Base-by-base conservation (phyloP, 345 rosid species). In the Brassica cretica region DNA sequence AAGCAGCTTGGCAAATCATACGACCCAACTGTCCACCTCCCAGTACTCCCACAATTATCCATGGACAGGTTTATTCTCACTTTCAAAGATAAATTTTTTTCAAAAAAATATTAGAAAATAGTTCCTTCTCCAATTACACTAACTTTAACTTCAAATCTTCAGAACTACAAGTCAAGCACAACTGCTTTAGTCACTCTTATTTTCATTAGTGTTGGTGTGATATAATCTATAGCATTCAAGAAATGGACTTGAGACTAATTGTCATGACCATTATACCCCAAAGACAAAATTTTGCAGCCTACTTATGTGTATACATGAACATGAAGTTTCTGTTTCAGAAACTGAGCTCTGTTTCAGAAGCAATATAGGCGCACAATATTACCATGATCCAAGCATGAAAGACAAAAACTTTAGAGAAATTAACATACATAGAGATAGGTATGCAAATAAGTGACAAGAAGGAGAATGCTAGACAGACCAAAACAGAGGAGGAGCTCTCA, bases 21-120 rank as follows among this genome's bases (percentile, higher is more conserved):
- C 98, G 97, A 70, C 97, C 97, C 73, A 95, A 80, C 75, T 95
- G 98, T 32, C 98, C 97, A 71, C 99, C 99, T 32, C 99, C 98
- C 3, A 95, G 78, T 15, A 95, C 98, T 25, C 99, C 99, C 65
- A 95, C 93, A 35, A 89, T 75, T 75, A 61, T 80, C 96, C 94
- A 84, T 86, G 94, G 66, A 83, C 89, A n/a, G 81, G 74, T 16
- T 74, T 73, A 53, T 78, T 15, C 71, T 75, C 90, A 71, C 70
- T 81, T 35, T 33, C 53, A 72, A 53, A 72, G 61, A 37, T 19
- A 66, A n/a, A 18, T 2, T 46, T 21, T 21, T 21, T 21, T 21
- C 24, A 37, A 67, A 49, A 11, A 9, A 39, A 33, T 2, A 21
- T 21, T 21, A 21, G 24, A 21, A 21, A 21, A 21, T 21, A 21